phyloP scores from a whole-genome alignment of 1,139 yeast genomes.

The Suhomyces bokatorum region DNA sequence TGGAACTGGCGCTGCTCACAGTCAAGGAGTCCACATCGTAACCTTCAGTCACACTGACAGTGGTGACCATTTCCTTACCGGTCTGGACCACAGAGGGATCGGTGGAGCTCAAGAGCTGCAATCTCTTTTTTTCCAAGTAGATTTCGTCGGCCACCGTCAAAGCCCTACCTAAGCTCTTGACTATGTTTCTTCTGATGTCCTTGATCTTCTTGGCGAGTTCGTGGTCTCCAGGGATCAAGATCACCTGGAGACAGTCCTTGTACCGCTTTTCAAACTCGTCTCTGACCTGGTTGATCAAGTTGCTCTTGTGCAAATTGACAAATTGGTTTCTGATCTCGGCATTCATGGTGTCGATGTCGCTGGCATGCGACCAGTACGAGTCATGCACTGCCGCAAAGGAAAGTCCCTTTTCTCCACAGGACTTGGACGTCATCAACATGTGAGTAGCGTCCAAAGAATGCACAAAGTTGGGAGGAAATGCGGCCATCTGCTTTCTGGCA shows the following conservation, averaged over 20 bases:
- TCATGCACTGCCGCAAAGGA: slow-evolving; percentile 98
- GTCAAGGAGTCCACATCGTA: slow-evolving; percentile 29
- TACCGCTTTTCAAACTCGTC: slow-evolving; percentile 84
- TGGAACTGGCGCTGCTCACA: slow-evolving; percentile 28
- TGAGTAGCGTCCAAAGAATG: slow-evolving; percentile 97
- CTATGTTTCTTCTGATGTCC: slow-evolving; percentile 51
- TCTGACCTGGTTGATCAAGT: slow-evolving; percentile 67
- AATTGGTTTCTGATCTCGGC: slow-evolving; percentile 74
- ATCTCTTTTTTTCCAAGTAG: slow-evolving; percentile 66
- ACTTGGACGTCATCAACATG: slow-evolving; percentile 86
- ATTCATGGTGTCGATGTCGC: slow-evolving; percentile 76
- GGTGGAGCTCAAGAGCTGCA: slow-evolving; percentile 52
- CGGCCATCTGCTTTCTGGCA: slow-evolving; percentile 84
- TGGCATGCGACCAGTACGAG: slow-evolving; percentile 98
- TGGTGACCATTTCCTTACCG: slow-evolving; percentile 66
- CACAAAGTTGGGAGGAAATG: slow-evolving; percentile 94
- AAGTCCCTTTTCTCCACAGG: slow-evolving; percentile 65
- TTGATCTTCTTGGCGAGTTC: slow-evolving; percentile 55
- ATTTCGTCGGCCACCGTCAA: slow-evolving; percentile 74
- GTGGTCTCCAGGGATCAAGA: slow-evolving; percentile 53
- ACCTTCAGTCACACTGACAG: slow-evolving; percentile 65
- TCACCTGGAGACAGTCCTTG: slow-evolving; percentile 63
- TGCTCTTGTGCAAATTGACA: slow-evolving; percentile 71
- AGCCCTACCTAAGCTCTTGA: slow-evolving; percentile 53
- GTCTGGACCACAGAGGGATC: slow-evolving; percentile 49